These are phyloP conservation scores for Fonsecaea nubica DNA, from an alignment of 2,329 filamentous ascomycete species.

Conservation along the genomic window DNA sequence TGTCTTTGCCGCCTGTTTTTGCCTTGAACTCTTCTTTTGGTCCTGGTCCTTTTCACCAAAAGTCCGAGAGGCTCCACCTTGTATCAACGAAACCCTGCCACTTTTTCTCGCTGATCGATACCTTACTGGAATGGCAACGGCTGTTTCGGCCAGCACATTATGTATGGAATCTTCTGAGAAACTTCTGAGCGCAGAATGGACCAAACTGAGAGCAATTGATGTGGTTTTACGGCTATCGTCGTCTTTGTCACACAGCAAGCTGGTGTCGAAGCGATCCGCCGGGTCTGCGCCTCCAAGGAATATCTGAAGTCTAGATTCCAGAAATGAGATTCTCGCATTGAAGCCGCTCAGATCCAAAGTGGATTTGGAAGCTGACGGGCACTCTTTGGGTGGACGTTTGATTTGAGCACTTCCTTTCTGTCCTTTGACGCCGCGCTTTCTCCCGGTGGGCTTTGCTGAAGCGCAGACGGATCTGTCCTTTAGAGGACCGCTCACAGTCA, in stretches of 20 bases:
- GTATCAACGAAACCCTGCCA: slow-evolving; percentile 38
- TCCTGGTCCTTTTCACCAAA: neutral
- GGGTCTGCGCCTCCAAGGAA: slow-evolving; percentile 49
- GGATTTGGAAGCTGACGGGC: neutral
- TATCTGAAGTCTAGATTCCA: slow-evolving; percentile 40
- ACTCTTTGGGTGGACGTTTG: neutral
- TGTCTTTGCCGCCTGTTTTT: neutral
- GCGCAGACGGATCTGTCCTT: neutral
- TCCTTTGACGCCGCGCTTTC: slow-evolving; percentile 18
- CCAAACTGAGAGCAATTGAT: slow-evolving; percentile 53
- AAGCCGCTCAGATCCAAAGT: slow-evolving; percentile 7
- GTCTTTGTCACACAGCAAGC: slow-evolving; percentile 66
- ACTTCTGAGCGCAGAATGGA: slow-evolving; percentile 61
- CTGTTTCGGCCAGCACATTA: slow-evolving; percentile 89
- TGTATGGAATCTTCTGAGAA: slow-evolving; percentile 70
- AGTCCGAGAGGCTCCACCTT: slow-evolving; percentile 1
- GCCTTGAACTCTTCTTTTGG: slow-evolving; percentile 7
- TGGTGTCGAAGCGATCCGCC: slow-evolving; percentile 48
- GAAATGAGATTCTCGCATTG: slow-evolving; percentile 6
- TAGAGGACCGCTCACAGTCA: neutral
- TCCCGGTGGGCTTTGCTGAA: slow-evolving; percentile 12
- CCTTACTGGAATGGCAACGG: slow-evolving; percentile 78
- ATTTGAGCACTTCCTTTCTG: slow-evolving; percentile 3
- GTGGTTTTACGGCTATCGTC: slow-evolving; percentile 68
- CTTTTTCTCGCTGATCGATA: slow-evolving; percentile 60